These are phyloP conservation scores for Penicillium psychrofluorescens DNA, from an alignment of 495 filamentous ascomycete genomes.

Conservation along the genomic window DNA sequence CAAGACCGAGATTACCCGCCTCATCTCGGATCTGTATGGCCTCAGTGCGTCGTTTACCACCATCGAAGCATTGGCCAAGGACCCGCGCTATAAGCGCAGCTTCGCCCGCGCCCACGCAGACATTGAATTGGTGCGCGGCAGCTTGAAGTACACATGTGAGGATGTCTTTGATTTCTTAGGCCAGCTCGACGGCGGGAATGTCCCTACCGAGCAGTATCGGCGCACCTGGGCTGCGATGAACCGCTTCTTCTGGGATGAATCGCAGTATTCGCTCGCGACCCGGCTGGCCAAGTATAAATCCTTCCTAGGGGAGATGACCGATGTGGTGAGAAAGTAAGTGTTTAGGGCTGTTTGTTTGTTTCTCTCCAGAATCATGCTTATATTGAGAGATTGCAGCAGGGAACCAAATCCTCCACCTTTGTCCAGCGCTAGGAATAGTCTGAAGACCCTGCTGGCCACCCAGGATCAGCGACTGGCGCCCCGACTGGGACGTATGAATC, in stretches of 20 bases:
- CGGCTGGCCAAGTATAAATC: slow-evolving; percentile 48
- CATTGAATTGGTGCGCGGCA: slow-evolving; percentile 35
- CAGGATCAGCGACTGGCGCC: slow-evolving; percentile 32
- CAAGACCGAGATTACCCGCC: slow-evolving; percentile 45
- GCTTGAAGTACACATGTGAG: slow-evolving; percentile 46
- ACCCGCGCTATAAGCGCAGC: slow-evolving; percentile 24
- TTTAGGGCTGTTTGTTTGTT: neutral
- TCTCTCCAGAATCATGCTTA: neutral
- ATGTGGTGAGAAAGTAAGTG: slow-evolving; percentile 40
- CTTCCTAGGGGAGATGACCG: slow-evolving; percentile 42
- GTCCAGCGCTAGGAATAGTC: slow-evolving; percentile 21
- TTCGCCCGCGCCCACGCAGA: slow-evolving; percentile 32
- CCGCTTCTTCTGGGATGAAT: slow-evolving; percentile 42
- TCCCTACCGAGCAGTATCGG: slow-evolving; percentile 33
- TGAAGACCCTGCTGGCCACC: slow-evolving; percentile 27
- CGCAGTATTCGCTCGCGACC: slow-evolving; percentile 37
- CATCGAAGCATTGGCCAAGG: slow-evolving; percentile 32
- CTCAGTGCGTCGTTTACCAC: slow-evolving; percentile 42
- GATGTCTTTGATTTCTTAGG: slow-evolving; percentile 47
- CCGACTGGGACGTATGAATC: slow-evolving; percentile 28
- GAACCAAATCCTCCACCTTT: slow-evolving; percentile 20
- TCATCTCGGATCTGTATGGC: slow-evolving; percentile 48
- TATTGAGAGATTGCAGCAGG: slow-evolving; percentile 14
- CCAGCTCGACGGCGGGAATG: slow-evolving; percentile 28
- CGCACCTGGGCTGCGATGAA: slow-evolving; percentile 47